Conservation (phyloP, 139 green algal genomes). For the Zygnema cylindricum region DNA sequence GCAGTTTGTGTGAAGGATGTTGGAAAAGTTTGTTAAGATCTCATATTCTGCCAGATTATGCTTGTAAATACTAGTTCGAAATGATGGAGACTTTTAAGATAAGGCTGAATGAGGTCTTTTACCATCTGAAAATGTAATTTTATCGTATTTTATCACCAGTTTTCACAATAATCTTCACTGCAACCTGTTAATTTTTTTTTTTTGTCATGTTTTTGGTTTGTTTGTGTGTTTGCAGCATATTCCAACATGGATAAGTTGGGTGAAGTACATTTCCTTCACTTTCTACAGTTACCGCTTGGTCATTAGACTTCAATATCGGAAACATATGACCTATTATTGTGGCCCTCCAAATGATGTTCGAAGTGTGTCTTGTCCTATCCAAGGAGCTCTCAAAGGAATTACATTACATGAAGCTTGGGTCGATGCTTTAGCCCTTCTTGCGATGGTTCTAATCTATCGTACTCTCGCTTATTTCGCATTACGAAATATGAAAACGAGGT, state of each 20-base stretch:
- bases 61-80: no score
- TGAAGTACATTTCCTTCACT: slow-evolving; percentile 71
- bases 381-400: slow-evolving; percentile 9
- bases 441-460: slow-evolving; percentile 1
- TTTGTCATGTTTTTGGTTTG: no score
- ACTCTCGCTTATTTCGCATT: slow-evolving; percentile 21
- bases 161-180: no score
- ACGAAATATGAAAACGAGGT: slow-evolving; percentile 16
- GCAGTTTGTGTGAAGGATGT: no score
- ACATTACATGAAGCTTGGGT: neutral
- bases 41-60: no score
- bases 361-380: neutral
- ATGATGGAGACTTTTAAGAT: no score
- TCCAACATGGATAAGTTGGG: slow-evolving; percentile 68
- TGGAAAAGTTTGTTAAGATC: no score
- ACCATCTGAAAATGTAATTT: no score
- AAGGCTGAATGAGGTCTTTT: no score
- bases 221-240: slow-evolving; percentile 55
- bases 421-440: slow-evolving; percentile 15
- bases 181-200: no score
- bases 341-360: neutral
- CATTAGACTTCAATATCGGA: slow-evolving; percentile 30
- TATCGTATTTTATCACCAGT: no score
- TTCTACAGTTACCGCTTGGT: slow-evolving; percentile 64
- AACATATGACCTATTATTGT: slow-evolving; percentile 3